Evolutionary conservation across 208 protist genomes (phyloP).

Genomic region (Strigomonas culicis): DNA sequence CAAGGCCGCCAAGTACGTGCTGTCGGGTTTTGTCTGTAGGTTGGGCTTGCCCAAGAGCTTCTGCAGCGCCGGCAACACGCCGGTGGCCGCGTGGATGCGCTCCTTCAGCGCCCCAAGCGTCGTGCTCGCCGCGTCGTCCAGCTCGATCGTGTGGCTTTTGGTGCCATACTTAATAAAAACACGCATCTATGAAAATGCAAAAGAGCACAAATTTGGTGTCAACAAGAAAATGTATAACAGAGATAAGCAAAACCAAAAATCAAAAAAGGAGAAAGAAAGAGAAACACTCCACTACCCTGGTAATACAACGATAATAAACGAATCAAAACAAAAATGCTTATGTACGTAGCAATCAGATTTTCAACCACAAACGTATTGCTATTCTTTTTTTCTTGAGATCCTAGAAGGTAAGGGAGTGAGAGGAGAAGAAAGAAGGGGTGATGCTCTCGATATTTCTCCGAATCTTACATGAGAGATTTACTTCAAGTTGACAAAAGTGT

Average conservation of each 20-base stretch:
- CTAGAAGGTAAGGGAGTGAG: not conserved
- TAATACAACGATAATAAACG: conserved; percentile 2
- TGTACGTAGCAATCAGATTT: no score
- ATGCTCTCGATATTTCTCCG: not conserved
- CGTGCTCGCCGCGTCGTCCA: conserved; percentile 33
- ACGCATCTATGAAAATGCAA: conserved; percentile 22
- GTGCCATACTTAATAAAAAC: conserved; percentile 51
- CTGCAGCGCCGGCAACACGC: conserved; percentile 40
- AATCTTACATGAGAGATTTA: not conserved
- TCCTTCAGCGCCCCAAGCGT: conserved; percentile 40
- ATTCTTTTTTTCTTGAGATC: not conserved
- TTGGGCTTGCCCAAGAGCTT: conserved; percentile 55
- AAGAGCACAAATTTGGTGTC: not conserved
- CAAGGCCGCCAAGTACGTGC: conserved; percentile 19
- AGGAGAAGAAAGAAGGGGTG: not conserved
- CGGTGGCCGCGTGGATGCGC: conserved; percentile 25
- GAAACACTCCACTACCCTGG: no score
- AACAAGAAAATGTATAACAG: not conserved
- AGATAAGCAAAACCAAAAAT: conserved; percentile 13
- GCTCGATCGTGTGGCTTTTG: conserved; percentile 31
- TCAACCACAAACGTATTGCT: no score
- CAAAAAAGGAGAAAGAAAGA: conserved; percentile 8
- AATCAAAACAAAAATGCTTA: conserved; percentile 1
- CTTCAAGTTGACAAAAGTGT: not conserved
- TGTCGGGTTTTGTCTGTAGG: conserved; percentile 37